phyloP scores from a whole-genome alignment of 2,329 filamentous ascomycete species.

The Cladosporium sphaerospermum region DNA sequence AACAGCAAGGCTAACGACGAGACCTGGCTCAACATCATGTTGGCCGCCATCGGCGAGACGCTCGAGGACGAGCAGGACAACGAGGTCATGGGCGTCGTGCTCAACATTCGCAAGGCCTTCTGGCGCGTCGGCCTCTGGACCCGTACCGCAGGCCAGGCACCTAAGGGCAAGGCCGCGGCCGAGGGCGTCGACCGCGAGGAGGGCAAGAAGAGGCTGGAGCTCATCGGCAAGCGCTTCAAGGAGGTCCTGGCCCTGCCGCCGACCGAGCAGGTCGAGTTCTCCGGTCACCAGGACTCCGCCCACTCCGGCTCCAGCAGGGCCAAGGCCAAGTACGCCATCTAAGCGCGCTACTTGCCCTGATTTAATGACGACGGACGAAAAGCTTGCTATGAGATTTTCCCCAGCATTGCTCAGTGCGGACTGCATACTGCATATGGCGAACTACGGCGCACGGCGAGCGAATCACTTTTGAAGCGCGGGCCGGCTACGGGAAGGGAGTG shows the following conservation, averaged over 20 bases:
- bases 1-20: slow-evolving; percentile 92
- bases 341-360: slow-evolving; percentile 25
- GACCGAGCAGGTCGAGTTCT: slow-evolving; percentile 82
- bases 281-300: slow-evolving; percentile 89
- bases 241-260: slow-evolving; percentile 74
- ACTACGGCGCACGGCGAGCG: slow-evolving; percentile 8
- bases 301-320: slow-evolving; percentile 90
- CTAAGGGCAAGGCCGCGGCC: slow-evolving; percentile 57
- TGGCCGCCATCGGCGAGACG: slow-evolving; percentile 93
- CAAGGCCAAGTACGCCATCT: slow-evolving; percentile 88
- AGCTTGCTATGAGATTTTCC: not conserved
- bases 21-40: slow-evolving; percentile 97
- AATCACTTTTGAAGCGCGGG: slow-evolving; percentile 2
- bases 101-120: slow-evolving; percentile 97
- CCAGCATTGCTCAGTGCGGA: slow-evolving; percentile 1
- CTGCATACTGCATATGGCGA: slow-evolving; percentile 10
- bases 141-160: slow-evolving; percentile 73
- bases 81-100: slow-evolving; percentile 98
- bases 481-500: slow-evolving; percentile 10
- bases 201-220: slow-evolving; percentile 74
- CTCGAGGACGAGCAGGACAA: slow-evolving; percentile 91
- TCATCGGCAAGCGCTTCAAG: slow-evolving; percentile 89
- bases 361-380: not conserved
- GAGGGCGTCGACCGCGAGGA: slow-evolving; percentile 52
- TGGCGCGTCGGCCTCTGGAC: slow-evolving; percentile 98